Evolutionary conservation across 2,329 filamentous ascomycete species (phyloP).

Genomic region (Talaromyces sp.): DNA sequence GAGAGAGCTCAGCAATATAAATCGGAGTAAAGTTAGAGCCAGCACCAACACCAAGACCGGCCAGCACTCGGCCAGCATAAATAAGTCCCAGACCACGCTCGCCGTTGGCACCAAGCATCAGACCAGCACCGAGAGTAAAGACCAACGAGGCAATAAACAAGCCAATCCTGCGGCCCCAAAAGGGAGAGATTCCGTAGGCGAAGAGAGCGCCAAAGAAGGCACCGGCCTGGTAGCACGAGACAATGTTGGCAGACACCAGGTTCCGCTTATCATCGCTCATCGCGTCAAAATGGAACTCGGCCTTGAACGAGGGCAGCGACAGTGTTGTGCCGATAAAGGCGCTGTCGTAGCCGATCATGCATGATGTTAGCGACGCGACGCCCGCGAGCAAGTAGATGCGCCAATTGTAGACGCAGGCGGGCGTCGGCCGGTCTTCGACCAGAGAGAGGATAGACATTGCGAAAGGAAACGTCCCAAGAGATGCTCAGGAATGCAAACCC

Average conservation of each 20-base stretch:
- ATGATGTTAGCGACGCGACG: slow-evolving; percentile 2
- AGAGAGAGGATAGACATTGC: slow-evolving; percentile 30
- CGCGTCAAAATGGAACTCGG: slow-evolving; percentile 60
- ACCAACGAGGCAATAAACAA: slow-evolving; percentile 57
- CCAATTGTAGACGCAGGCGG: slow-evolving; percentile 10
- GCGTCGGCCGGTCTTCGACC: slow-evolving; percentile 25
- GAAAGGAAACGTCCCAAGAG: neutral
- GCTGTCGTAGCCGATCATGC: slow-evolving; percentile 60
- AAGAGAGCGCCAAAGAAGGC: slow-evolving; percentile 69
- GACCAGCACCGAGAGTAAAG: slow-evolving; percentile 65
- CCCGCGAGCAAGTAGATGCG: neutral
- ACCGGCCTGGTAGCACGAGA: slow-evolving; percentile 74
- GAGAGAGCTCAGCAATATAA: slow-evolving; percentile 55
- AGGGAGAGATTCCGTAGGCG: slow-evolving; percentile 49
- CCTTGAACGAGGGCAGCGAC: slow-evolving; percentile 61
- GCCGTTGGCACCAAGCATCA: slow-evolving; percentile 62
- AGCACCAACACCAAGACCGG: slow-evolving; percentile 49
- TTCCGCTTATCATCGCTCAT: slow-evolving; percentile 48
- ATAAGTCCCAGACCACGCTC: slow-evolving; percentile 53
- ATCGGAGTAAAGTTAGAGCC: slow-evolving; percentile 55
- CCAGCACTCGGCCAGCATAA: slow-evolving; percentile 46
- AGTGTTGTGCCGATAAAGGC: slow-evolving; percentile 77
- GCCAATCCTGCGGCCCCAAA: slow-evolving; percentile 60
- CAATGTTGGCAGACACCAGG: slow-evolving; percentile 65
- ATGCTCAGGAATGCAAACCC: neutral